Evolutionary conservation across 495 filamentous ascomycete genomes (phyloP).

Genomic region (Hypoxylon lienhwacheense): DNA sequence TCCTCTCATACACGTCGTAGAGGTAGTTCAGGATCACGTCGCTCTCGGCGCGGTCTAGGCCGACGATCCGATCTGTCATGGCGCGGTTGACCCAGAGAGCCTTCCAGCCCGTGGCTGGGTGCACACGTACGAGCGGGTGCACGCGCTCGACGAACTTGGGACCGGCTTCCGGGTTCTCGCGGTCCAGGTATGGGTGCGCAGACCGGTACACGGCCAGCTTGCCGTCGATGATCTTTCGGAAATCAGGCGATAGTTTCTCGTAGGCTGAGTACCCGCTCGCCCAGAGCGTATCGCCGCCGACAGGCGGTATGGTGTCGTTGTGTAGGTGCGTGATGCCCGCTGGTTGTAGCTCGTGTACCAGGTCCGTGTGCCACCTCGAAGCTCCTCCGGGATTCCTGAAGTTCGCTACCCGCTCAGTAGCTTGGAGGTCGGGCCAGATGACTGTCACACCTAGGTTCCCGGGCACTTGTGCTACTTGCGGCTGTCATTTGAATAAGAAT

Average conservation of each 20-base stretch:
- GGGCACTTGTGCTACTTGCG: slow-evolving; percentile 70
- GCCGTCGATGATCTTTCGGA: slow-evolving; percentile 72
- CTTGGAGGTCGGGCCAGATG: slow-evolving; percentile 67
- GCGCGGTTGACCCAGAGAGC: slow-evolving; percentile 69
- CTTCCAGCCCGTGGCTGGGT: slow-evolving; percentile 73
- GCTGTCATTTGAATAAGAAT: slow-evolving; percentile 44
- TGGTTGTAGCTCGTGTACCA: slow-evolving; percentile 70
- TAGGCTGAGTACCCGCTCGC: slow-evolving; percentile 70
- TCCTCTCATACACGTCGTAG: slow-evolving; percentile 65
- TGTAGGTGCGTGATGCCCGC: slow-evolving; percentile 71
- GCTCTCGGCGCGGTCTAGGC: slow-evolving; percentile 65
- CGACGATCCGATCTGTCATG: slow-evolving; percentile 66
- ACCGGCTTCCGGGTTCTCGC: slow-evolving; percentile 60
- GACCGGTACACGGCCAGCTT: slow-evolving; percentile 66
- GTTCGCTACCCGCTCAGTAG: slow-evolving; percentile 55
- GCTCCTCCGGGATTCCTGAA: slow-evolving; percentile 68
- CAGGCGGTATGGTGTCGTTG: slow-evolving; percentile 65
- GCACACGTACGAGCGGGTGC: slow-evolving; percentile 70
- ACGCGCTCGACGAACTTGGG: slow-evolving; percentile 65
- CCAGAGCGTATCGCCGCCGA: slow-evolving; percentile 74
- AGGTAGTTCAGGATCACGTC: slow-evolving; percentile 69
- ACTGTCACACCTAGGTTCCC: slow-evolving; percentile 66
- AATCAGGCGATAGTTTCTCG: slow-evolving; percentile 68
- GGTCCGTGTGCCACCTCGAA: slow-evolving; percentile 69
- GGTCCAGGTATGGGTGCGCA: slow-evolving; percentile 68